phyloP scores from a whole-genome alignment of 768 basidiomycete species.

The Panaeolus papilionaceus region DNA sequence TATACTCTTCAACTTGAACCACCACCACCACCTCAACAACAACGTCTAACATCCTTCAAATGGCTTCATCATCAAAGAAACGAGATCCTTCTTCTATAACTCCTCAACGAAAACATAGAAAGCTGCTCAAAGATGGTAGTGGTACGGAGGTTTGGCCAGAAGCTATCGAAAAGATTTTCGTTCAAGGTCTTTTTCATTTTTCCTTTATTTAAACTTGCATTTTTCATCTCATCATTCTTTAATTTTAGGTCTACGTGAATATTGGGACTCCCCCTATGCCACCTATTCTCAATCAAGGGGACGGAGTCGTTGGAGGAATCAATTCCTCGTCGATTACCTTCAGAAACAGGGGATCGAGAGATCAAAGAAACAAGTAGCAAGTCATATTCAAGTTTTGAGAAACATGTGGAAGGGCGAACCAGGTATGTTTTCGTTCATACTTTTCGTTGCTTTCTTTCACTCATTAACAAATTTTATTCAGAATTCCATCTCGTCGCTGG shows the following conservation, averaged over 20 bases:
- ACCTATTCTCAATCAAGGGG: constrained; percentile 75
- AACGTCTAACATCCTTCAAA: constrained; percentile 20
- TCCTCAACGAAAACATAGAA: constrained; percentile 82
- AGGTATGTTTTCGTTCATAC: constrained; percentile 46
- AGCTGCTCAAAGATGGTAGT: constrained; percentile 79
- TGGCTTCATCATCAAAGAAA: constrained; percentile 38
- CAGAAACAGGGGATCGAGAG: constrained; percentile 71
- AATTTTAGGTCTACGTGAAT: constrained; percentile 67
- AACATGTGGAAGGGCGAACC: constrained; percentile 91
- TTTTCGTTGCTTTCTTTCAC: constrained; percentile 17
- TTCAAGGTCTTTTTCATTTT: constrained; percentile 55
- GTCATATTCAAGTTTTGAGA: constrained; percentile 82
- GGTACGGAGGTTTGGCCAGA: constrained; percentile 89
- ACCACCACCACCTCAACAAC: constrained; percentile 18
- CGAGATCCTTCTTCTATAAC: constrained; percentile 52
- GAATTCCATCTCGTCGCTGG: constrained; percentile 81
- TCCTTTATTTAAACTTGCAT: not conserved
- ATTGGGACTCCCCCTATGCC: constrained; percentile 84
- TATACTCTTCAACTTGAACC: constrained; percentile 27
- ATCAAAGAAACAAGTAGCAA: constrained; percentile 89
- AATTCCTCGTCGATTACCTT: constrained; percentile 85
- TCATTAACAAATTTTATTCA: no score
- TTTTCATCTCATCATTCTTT: constrained; percentile 14
- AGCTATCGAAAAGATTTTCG: constrained; percentile 76
- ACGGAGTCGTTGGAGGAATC: constrained; percentile 82